phyloP scores from a whole-genome alignment of 148 eudicot genomes.

The Rheum nobile region DNA sequence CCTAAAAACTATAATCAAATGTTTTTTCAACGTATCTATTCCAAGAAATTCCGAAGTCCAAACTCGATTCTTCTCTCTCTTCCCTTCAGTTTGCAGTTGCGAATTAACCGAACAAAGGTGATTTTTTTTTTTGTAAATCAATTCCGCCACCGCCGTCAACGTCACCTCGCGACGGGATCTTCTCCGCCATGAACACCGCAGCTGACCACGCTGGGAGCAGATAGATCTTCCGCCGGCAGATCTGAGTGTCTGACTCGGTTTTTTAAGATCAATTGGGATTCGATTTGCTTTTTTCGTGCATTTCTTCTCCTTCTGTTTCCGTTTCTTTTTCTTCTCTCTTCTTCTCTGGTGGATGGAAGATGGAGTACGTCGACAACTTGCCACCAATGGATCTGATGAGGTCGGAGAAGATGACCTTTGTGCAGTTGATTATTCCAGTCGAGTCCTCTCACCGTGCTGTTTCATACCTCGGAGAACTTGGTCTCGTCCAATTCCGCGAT shows the following conservation, averaged over 20 bases:
- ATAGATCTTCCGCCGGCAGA: neutral
- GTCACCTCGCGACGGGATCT: neutral
- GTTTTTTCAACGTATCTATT: neutral
- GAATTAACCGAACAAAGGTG: constrained; percentile 6
- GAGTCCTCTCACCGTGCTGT: constrained; percentile 96
- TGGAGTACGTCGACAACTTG: constrained; percentile 61
- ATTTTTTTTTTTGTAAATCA: neutral
- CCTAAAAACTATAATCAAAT: neutral
- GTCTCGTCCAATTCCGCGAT: constrained; percentile 90
- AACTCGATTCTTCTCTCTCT: neutral
- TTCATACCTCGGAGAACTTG: constrained; percentile 86
- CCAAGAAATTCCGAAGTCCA: neutral
- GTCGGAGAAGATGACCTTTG: constrained; percentile 85
- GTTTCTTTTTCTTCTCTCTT: neutral
- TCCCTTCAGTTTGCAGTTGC: constrained; percentile 6
- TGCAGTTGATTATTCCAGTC: constrained; percentile 82
- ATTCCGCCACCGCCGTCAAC: constrained; percentile 4
- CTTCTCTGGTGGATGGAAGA: constrained; percentile 37
- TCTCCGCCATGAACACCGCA: neutral
- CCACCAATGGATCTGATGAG: constrained; percentile 97
- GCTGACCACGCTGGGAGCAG: constrained; percentile 1
- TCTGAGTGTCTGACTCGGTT: neutral
- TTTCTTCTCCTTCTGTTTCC: neutral
- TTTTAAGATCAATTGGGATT: neutral
- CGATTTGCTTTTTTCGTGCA: constrained; percentile 1